Conservation (phyloP, 1,284 basidiomycete species). For the Naganishia liquefaciens region DNA sequence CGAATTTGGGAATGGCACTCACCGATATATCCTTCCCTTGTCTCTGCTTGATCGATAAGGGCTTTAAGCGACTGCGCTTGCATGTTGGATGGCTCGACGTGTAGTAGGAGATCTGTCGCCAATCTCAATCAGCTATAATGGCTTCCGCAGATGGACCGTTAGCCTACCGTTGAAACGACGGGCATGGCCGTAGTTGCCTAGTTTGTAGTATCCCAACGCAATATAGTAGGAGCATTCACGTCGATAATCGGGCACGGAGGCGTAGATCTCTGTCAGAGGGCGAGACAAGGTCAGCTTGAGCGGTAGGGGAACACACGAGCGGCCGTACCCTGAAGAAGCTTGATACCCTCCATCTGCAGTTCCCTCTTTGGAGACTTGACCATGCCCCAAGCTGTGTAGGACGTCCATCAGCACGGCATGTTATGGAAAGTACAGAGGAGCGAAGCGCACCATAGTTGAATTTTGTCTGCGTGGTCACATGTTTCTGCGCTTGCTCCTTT, state of each 20-base stretch:
- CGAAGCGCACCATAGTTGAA: conserved; percentile 81
- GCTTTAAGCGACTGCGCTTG: conserved; percentile 83
- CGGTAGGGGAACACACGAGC: background rate
- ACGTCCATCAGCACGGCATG: conserved; percentile 1
- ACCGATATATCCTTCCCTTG: conserved; percentile 62
- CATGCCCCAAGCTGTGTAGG: conserved; percentile 70
- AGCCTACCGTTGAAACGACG: conserved; percentile 84
- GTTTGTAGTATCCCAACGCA: conserved; percentile 94
- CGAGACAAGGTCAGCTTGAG: background rate
- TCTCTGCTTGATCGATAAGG: conserved; percentile 84
- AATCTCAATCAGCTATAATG: background rate
- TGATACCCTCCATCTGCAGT: conserved; percentile 86
- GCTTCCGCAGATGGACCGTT: background rate
- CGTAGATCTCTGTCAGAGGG: conserved; percentile 75
- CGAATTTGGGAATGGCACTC: conserved; percentile 54
- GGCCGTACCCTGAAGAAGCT: conserved; percentile 78
- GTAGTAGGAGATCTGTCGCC: conserved; percentile 72
- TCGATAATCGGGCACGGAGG: conserved; percentile 79
- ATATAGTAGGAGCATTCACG: conserved; percentile 98
- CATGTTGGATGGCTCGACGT: conserved; percentile 91
- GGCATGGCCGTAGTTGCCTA: conserved; percentile 92
- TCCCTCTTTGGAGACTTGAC: conserved; percentile 82
- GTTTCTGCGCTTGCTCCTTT: conserved; percentile 77
- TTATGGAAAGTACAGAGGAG: background rate
- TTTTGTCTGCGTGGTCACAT: conserved; percentile 91